These are phyloP conservation scores for Cucumis melo DNA, from an alignment of 306 rosid genomes.

Conservation along the genomic window DNA sequence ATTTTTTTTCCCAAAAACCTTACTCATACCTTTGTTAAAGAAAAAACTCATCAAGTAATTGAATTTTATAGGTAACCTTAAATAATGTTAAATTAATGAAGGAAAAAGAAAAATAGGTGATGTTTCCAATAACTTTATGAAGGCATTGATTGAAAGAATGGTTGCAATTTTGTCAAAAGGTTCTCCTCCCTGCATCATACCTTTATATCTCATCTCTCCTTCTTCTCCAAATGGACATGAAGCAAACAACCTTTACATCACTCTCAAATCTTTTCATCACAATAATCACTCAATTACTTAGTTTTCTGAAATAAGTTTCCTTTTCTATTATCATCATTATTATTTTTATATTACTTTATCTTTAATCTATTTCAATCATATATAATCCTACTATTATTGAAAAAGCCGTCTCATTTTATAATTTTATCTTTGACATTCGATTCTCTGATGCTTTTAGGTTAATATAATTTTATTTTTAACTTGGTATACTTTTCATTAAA, in stretches of 20 bases:
- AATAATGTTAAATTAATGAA: background rate
- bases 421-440: background rate
- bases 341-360: too few species aligned
- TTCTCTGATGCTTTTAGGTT: background rate
- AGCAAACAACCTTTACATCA: background rate
- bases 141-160: background rate
- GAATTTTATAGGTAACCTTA: background rate
- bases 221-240: background rate
- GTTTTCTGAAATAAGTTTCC: background rate
- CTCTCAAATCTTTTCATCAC: background rate
- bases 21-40: too few species aligned
- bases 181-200: background rate
- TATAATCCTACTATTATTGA: rapidly evolving
- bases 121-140: background rate
- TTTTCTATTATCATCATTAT: background rate
- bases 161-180: conserved; percentile 1
- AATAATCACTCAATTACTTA: background rate
- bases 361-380: too few species aligned
- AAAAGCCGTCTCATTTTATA: background rate
- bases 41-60: background rate
- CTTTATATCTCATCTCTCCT: background rate
- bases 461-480: background rate
- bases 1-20: too few species aligned
- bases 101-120: background rate
- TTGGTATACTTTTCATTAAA: background rate